Base-by-base conservation (phyloP, 1,284 basidiomycete genomes). In the Fereydounia khargensis region DNA sequence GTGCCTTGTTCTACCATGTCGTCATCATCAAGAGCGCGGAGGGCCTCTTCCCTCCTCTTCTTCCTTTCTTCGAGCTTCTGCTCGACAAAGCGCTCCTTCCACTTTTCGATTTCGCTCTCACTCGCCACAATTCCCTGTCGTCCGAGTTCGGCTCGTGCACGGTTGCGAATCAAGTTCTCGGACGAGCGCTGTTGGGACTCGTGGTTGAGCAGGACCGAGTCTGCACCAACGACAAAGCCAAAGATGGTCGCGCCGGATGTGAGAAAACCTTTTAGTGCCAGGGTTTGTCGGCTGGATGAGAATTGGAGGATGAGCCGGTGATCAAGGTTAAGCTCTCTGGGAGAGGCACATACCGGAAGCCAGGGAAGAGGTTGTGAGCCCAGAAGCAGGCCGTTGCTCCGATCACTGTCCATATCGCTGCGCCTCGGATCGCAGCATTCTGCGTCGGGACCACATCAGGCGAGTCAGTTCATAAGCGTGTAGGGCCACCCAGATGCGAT, bases 231-330 rank as follows among this genome's bases (percentile, higher is more conserved):
- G 17, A 67, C 64, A 33, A 71, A 64, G 33, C 68, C 68, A 21
- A 70, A 70, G 43, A 70, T 70, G 39, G 66, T 58, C 18, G 51
- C 51, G 1, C 68, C 66, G 0, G 59, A 61, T 0, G 64, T 61
- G 32, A 70, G 47, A 42, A 70, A 70, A 2, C 59, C 65, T 42
- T 70, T 70, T 9, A 68, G 42, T 1, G 68, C 68, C n/a, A 70
- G 56, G 0, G 68, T 70, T 25, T 70, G 68, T 4, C 52, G 35
- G 10, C 35, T 35, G 9, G 34, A 35, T 8, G 9, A 19, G 6
- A 20, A 35, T 6, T 35, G 21, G 34, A 20, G 9, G 37, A 6
- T 18, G 42, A 25, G 19, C 9, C 10, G 37, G 24, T 6, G 42
- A 24, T n/a, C n/a, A n/a, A n/a, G n/a, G n/a, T n/a, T n/a, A n/a